A percentile compares a stretch with the other conserved stretches of the same genome.
phyloP scores from a whole-genome alignment of 2,329 filamentous ascomycete species.

The Dothideomycetes sp. region DNA sequence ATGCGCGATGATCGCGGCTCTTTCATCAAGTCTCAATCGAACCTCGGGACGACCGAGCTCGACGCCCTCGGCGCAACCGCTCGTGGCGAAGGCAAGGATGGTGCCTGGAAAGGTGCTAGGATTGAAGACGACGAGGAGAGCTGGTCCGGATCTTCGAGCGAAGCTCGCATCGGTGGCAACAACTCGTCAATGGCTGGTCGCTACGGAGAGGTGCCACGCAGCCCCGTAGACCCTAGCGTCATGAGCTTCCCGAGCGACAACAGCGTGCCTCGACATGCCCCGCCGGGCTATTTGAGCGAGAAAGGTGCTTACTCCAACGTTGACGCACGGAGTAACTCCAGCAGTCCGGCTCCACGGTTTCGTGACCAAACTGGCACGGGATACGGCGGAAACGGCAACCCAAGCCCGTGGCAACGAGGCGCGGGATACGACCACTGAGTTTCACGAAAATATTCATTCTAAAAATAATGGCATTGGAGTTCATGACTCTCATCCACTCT shows the following conservation, averaged over 20 bases:
- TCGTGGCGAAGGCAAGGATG: slow-evolving; percentile 56
- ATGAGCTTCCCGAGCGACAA: slow-evolving; percentile 9
- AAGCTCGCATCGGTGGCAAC: slow-evolving; percentile 29
- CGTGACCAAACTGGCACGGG: slow-evolving; percentile 3
- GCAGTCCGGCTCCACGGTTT: slow-evolving; percentile 10
- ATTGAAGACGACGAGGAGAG: slow-evolving; percentile 64
- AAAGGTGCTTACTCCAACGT: slow-evolving; percentile 6
- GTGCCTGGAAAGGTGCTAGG: slow-evolving; percentile 34
- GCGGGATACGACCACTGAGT: slow-evolving; percentile 47
- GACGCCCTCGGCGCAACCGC: slow-evolving; percentile 84
- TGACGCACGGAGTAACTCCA: slow-evolving; percentile 7
- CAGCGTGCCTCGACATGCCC: slow-evolving; percentile 9
- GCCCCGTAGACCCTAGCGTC: slow-evolving; percentile 9
- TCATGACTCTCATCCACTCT: slow-evolving; percentile 3
- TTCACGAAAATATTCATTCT: slow-evolving; percentile 1
- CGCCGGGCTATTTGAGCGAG: slow-evolving; percentile 10
- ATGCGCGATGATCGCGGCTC: slow-evolving; percentile 95
- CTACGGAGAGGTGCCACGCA: slow-evolving; percentile 18
- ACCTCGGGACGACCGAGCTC: slow-evolving; percentile 69
- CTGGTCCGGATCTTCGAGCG: slow-evolving; percentile 47
- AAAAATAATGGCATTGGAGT: neutral
- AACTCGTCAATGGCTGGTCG: slow-evolving; percentile 21
- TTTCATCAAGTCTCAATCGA: slow-evolving; percentile 92
- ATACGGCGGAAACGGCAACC: slow-evolving; percentile 35
- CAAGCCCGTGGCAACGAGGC: slow-evolving; percentile 55